phyloP scores from a whole-genome alignment of 108 stramenopile genomes.

The Cyclotella sp. region DNA sequence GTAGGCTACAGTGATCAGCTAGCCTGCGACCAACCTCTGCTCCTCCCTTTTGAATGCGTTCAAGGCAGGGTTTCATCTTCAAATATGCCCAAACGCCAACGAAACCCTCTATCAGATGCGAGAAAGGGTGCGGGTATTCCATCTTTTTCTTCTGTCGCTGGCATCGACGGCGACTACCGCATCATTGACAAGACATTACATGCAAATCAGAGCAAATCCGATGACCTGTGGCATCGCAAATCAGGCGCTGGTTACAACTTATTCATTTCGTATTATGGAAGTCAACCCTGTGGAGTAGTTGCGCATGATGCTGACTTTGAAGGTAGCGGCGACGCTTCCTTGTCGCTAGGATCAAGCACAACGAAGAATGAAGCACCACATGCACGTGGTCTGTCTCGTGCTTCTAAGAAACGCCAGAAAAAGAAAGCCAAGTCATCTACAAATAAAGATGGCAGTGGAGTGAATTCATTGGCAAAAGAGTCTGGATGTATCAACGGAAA shows the following conservation, averaged over 20 bases:
- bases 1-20: too few species aligned
- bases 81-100: too few species aligned
- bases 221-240: slow-evolving; percentile 71
- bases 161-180: neutral
- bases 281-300: slow-evolving; percentile 64
- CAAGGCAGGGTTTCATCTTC: too few species aligned
- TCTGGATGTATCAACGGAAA: neutral
- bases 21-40: too few species aligned
- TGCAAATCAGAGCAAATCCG: slow-evolving; percentile 2
- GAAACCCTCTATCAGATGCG: slow-evolving; percentile 38
- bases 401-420: slow-evolving; percentile 67
- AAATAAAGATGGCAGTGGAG: neutral
- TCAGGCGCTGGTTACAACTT: slow-evolving; percentile 67
- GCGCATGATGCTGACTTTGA: slow-evolving; percentile 1
- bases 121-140: slow-evolving; percentile 26
- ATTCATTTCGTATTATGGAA: slow-evolving; percentile 70
- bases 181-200: neutral
- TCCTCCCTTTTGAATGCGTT: neutral
- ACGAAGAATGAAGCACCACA: neutral
- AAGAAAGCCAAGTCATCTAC: slow-evolving; percentile 23
- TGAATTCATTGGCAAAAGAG: neutral
- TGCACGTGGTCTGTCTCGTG: slow-evolving; percentile 62
- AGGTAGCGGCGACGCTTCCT: neutral
- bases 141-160: neutral
- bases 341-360: neutral